Evolutionary conservation across 73 alveolate species (phyloP), one percentile per base, ranked within the genome.

Genomic region (Uronychia setigera): DNA sequence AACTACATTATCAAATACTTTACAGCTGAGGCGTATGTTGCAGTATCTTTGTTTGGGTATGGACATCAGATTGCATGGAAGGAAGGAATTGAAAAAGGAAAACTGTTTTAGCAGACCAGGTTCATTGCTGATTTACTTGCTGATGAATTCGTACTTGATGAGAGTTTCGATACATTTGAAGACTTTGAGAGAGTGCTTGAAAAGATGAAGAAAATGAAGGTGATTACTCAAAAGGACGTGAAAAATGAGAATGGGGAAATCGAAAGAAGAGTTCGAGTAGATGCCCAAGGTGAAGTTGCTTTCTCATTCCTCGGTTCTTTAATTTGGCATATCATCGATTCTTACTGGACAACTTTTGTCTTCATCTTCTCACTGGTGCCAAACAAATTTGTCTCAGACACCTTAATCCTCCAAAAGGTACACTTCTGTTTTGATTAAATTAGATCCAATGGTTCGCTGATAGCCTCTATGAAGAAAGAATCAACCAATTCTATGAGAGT

Each of bases 251-350:
- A 76, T 26, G 78, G 78, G 59, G 76, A 74, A 29, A 74, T n/a
- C 0, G 77, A 77, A 32, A 89, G 83, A 26, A 80, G 32, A 59
- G 80, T 92, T 0, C 58, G 83, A 76, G 80, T 86, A 31, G 58
- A 78, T 26, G 81, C 34, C 58, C 67, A 81, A 32, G 89, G 95
- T 34, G 97, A 93, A 60, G 76, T 82, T 28, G 74, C 77, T 57
- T 76, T 88, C 30, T 58, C 80, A 74, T 88, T 96, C 85, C 84
- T 95, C 33, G 84, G 94, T 46, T 94, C 98, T 5, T 80, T 96
- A 14, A 77, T 96, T 74, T 96, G 97, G 97, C 98, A 97, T 13
- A 74, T 96, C 85, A 95, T 96, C n/a, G 99, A 96, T 60, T 78
- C 97, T 33, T 96, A 96, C 81, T 96, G 98, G 98, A 60, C 89